A percentile compares a stretch with the other conserved stretches of the same genome.
These are phyloP conservation scores for Hortaea werneckii DNA, from an alignment of 2,329 filamentous ascomycete species.

Conservation along the genomic window DNA sequence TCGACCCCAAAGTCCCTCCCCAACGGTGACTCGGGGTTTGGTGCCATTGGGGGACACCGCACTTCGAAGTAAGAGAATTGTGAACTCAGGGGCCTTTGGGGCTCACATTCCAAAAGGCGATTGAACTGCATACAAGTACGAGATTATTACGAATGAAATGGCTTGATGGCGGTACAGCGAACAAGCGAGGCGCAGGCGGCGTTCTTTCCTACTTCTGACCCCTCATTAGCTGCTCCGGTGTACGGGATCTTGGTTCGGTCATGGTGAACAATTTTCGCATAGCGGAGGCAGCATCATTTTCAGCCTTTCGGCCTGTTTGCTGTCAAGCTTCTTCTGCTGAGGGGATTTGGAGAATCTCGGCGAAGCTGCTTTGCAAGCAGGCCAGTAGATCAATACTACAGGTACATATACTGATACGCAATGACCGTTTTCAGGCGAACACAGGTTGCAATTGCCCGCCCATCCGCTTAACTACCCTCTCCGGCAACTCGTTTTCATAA, in stretches of 20 bases:
- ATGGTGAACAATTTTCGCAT: no score
- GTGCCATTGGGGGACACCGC: slow-evolving; percentile 10
- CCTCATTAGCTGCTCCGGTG: no score
- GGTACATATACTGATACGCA: no score
- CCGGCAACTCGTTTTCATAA: slow-evolving; percentile 43
- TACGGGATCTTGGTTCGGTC: no score
- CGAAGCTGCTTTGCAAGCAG: no score
- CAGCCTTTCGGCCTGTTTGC: no score
- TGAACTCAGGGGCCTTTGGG: neutral
- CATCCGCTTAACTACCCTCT: slow-evolving; percentile 37
- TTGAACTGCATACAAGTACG: neutral
- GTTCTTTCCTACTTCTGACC: neutral
- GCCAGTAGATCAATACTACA: no score
- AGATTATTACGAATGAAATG: neutral
- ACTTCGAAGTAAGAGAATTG: neutral
- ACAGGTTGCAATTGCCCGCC: slow-evolving; percentile 22
- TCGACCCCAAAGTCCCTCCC: slow-evolving; percentile 1
- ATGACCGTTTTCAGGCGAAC: slow-evolving; percentile 12
- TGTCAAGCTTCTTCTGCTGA: no score
- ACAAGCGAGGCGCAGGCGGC: slow-evolving; percentile 6
- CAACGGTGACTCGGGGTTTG: slow-evolving; percentile 7
- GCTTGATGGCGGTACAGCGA: neutral
- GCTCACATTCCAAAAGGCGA: neutral
- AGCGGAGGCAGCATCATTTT: no score
- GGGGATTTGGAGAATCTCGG: no score